A percentile compares a stretch with the other conserved stretches of the same genome.
Conservation (phyloP, 2,329 filamentous ascomycete genomes). For the Metarhizium anisopliae region DNA sequence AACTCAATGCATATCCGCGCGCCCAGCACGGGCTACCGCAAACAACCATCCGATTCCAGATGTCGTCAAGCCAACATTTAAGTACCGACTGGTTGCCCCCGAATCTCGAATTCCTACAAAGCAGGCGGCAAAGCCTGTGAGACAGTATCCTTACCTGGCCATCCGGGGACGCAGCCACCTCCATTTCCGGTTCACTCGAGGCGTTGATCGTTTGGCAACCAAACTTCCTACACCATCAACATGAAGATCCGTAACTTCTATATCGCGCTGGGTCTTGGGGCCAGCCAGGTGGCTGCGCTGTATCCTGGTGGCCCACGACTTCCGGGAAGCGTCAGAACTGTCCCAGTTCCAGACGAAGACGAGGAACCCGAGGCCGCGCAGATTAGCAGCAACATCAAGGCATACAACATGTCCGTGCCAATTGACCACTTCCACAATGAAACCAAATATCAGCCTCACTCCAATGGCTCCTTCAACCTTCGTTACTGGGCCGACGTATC, state of each 20-base stretch:
- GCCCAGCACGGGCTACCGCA: too few relatives aligned
- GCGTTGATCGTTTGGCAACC: too few relatives aligned
- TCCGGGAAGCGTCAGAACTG: not conserved
- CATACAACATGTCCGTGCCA: slow-evolving; percentile 33
- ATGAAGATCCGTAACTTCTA: not conserved
- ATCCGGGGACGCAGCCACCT: not conserved
- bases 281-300: not conserved
- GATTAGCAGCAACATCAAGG: slow-evolving; percentile 8
- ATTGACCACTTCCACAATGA: slow-evolving; percentile 83
- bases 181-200: too few relatives aligned
- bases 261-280: not conserved
- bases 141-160: not conserved
- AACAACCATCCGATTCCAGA: too few relatives aligned
- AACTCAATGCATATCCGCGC: too few relatives aligned
- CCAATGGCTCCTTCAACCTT: slow-evolving; percentile 55
- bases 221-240: not conserved
- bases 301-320: not conserved
- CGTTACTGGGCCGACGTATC: slow-evolving; percentile 78
- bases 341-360: not conserved
- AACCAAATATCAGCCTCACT: slow-evolving; percentile 67
- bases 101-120: too few relatives aligned
- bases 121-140: too few relatives aligned
- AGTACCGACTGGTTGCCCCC: too few relatives aligned
- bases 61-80: too few relatives aligned
- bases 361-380: not conserved